A percentile compares a stretch with the other conserved stretches of the same genome.
Conservation (phyloP, 768 basidiomycete species). For the Clitopilus passeckerianus region DNA sequence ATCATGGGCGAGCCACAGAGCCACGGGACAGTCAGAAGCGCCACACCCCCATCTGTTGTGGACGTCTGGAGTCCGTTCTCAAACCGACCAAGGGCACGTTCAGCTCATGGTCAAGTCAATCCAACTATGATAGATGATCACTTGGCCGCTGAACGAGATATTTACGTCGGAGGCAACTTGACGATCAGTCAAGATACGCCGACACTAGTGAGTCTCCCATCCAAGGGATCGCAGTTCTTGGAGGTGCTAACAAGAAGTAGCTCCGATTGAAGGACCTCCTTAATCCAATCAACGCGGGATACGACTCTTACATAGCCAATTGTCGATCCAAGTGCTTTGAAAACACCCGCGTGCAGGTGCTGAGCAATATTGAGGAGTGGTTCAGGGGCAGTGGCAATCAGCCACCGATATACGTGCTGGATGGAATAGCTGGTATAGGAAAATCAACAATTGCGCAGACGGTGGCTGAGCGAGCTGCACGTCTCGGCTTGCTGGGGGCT, state of each 20-base stretch:
- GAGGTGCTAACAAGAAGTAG: not conserved
- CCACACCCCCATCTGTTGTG: no score
- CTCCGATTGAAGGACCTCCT: not conserved
- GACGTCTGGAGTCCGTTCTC: not conserved
- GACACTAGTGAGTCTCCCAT: not conserved
- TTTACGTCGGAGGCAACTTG: not conserved
- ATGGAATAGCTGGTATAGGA: not conserved
- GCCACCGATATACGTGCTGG: not conserved
- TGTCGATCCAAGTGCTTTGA: not conserved
- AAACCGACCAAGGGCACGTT: not conserved
- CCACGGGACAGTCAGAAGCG: no score
- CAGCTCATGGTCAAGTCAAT: not conserved
- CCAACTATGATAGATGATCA: not conserved
- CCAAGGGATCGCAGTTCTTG: not conserved
- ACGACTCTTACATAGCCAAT: not conserved
- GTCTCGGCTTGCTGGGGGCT: not conserved
- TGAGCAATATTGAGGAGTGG: not conserved
- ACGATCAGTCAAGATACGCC: not conserved
- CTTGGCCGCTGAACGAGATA: not conserved
- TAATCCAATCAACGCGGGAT: not conserved
- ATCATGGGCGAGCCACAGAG: no score
- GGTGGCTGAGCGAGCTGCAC: not conserved
- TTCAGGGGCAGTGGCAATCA: not conserved
- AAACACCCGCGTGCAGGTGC: not conserved
- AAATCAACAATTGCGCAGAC: constrained; percentile 3